phyloP scores from a whole-genome alignment of 1,284 basidiomycete genomes.

The Meira miltonrushii region DNA sequence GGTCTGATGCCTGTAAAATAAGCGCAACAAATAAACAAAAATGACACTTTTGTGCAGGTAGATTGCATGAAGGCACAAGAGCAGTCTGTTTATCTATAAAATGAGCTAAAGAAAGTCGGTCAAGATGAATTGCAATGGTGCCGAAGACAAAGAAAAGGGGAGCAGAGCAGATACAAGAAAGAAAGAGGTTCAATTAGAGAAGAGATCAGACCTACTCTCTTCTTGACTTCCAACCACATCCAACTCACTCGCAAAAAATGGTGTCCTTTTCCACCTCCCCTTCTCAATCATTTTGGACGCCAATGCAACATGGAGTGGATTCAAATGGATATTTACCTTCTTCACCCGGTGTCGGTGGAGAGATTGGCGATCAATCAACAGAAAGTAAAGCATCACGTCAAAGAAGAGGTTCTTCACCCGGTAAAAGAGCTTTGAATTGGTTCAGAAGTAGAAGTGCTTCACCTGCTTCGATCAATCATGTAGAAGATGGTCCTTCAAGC shows the following conservation, averaged over 20 bases:
- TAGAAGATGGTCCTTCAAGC: conserved; percentile 5
- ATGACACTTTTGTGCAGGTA: too few relatives aligned
- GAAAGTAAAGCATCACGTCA: conserved; percentile 1
- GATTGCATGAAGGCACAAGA: too few relatives aligned
- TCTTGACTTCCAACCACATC: not conserved
- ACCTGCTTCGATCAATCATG: not conserved
- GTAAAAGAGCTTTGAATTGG: conserved; percentile 10
- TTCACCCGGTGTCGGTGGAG: conserved; percentile 3
- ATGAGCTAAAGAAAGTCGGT: too few relatives aligned
- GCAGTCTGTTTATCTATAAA: too few relatives aligned
- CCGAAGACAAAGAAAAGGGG: too few relatives aligned
- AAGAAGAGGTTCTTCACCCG: conserved; percentile 3
- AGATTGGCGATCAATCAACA: not conserved
- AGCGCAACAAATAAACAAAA: too few relatives aligned
- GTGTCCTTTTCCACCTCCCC: not conserved
- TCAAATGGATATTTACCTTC: conserved; percentile 5
- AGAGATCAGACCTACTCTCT: not conserved
- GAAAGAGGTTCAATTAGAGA: too few relatives aligned
- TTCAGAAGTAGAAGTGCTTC: conserved; percentile 12
- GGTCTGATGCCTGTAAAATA: too few relatives aligned
- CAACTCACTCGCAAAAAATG: not conserved
- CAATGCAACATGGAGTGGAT: conserved; percentile 6
- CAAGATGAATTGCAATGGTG: too few relatives aligned
- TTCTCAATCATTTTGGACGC: conserved; percentile 1
- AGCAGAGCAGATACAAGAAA: too few relatives aligned